A percentile compares a stretch with the other conserved stretches of the same genome.
Evolutionary conservation across 208 protist species (phyloP).

Genomic region (Wallacemonas sp.): DNA sequence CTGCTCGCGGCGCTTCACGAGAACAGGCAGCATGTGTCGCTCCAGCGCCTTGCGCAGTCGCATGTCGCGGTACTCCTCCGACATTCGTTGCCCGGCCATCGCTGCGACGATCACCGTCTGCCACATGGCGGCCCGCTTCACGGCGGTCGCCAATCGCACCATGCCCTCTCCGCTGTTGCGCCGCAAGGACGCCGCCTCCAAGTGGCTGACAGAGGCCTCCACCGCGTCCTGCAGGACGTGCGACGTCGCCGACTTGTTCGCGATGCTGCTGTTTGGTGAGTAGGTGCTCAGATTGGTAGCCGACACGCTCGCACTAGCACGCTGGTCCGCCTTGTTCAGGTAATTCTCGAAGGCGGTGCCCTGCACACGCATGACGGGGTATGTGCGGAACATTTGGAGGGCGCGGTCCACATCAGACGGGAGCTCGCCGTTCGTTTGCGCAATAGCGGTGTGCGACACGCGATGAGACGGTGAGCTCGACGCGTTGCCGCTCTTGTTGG

Average conservation of each 20-base stretch:
- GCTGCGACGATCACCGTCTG: slow-evolving; percentile 46
- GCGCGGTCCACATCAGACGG: slow-evolving; percentile 39
- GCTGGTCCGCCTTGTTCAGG: slow-evolving; percentile 28
- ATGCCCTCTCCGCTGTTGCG: slow-evolving; percentile 30
- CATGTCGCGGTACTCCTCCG: slow-evolving; percentile 40
- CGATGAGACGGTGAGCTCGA: slow-evolving; percentile 15
- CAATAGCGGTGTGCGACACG: slow-evolving; percentile 2
- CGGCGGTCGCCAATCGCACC: slow-evolving; percentile 41
- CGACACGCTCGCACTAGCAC: slow-evolving; percentile 16
- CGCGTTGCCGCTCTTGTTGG: slow-evolving; percentile 7
- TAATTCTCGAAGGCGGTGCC: slow-evolving; percentile 80
- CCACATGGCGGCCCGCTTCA: slow-evolving; percentile 88
- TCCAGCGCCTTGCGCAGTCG: slow-evolving; percentile 65
- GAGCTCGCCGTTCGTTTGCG: slow-evolving; percentile 5
- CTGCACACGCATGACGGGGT: slow-evolving; percentile 71
- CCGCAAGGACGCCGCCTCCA: neutral
- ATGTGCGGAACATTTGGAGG: slow-evolving; percentile 62
- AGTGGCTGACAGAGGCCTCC: slow-evolving; percentile 17
- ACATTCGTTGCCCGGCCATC: slow-evolving; percentile 40
- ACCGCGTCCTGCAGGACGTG: slow-evolving; percentile 26
- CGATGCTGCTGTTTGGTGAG: neutral
- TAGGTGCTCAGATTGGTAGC: neutral
- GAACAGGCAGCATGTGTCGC: slow-evolving; percentile 57
- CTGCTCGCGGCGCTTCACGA: slow-evolving; percentile 51
- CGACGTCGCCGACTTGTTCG: slow-evolving; percentile 18